phyloP scores from a whole-genome alignment of 2,329 filamentous ascomycete genomes.

The Pseudogymnoascus sp. region DNA sequence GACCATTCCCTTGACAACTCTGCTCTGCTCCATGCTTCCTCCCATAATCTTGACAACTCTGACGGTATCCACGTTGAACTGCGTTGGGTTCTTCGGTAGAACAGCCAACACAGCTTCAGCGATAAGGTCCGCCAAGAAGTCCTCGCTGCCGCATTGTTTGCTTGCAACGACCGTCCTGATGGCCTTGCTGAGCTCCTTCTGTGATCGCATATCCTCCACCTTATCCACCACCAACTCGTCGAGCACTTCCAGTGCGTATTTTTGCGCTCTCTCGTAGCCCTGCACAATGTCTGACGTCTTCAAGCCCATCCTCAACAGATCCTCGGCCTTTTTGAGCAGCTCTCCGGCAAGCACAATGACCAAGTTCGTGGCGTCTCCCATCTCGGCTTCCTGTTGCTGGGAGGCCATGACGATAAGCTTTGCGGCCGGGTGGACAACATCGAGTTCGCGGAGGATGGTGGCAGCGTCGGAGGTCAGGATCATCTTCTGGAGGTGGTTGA shows the following conservation, averaged over 20 bases:
- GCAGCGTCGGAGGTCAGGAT: slow-evolving; percentile 96
- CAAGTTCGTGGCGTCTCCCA: slow-evolving; percentile 96
- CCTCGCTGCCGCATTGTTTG: slow-evolving; percentile 93
- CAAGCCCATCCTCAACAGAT: slow-evolving; percentile 89
- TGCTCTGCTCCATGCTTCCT: slow-evolving; percentile 86
- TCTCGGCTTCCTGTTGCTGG: slow-evolving; percentile 97
- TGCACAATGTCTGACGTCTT: slow-evolving; percentile 97
- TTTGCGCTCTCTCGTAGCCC: slow-evolving; percentile 91
- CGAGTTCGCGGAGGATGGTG: slow-evolving; percentile 92
- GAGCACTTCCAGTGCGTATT: slow-evolving; percentile 74
- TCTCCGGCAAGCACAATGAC: slow-evolving; percentile 95
- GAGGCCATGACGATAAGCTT: slow-evolving; percentile 98
- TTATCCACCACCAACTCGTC: slow-evolving; percentile 89
- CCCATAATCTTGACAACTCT: slow-evolving; percentile 99
- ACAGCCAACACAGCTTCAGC: slow-evolving; percentile 80
- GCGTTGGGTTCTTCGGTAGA: slow-evolving; percentile 85
- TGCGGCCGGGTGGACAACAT: slow-evolving; percentile 95
- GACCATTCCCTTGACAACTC: slow-evolving; percentile 96
- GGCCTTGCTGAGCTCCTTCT: slow-evolving; percentile 84
- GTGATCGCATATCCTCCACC: slow-evolving; percentile 73
- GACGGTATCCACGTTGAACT: slow-evolving; percentile 99
- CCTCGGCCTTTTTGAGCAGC: slow-evolving; percentile 92
- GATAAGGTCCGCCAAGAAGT: slow-evolving; percentile 77
- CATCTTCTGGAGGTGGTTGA: slow-evolving; percentile 99
- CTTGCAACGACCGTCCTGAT: slow-evolving; percentile 91